Percentiles rank a stretch among this genome's conserved stretches.
Evolutionary conservation across 352 stramenopile genomes (phyloP).

Genomic region (Globisporangium abappressorium): DNA sequence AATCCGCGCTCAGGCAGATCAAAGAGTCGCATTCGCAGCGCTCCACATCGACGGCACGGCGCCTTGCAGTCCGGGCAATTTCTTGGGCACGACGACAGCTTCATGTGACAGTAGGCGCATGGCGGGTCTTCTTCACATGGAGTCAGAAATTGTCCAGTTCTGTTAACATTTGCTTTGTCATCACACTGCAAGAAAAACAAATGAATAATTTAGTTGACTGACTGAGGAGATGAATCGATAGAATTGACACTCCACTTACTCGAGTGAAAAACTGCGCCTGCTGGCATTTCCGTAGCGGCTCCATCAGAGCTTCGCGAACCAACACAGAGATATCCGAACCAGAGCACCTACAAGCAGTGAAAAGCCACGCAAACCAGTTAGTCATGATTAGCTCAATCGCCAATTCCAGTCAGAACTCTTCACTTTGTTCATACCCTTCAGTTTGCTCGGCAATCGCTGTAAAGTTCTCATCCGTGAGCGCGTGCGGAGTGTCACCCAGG

Average conservation of each 20-base stretch:
- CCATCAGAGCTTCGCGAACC: constrained; percentile 97
- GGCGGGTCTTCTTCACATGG: constrained; percentile 81
- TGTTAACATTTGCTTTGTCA: constrained; percentile 57
- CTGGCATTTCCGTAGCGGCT: constrained; percentile 96
- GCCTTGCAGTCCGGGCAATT: constrained; percentile 71
- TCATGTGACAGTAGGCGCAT: constrained; percentile 89
- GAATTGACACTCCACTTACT: constrained; percentile 26
- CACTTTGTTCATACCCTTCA: constrained; percentile 74
- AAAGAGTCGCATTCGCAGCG: constrained; percentile 83
- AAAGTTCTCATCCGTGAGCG: constrained; percentile 93
- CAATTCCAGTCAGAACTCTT: background rate
- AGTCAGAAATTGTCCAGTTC: constrained; percentile 71
- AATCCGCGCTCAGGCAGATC: constrained; percentile 80
- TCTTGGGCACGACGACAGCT: constrained; percentile 68
- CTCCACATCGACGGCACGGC: constrained; percentile 67
- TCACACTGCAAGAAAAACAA: constrained; percentile 50
- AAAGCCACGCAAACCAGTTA: background rate
- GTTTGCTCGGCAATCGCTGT: constrained; percentile 90
- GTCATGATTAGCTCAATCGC: background rate
- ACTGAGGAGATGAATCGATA: background rate
- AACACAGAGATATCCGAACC: constrained; percentile 97
- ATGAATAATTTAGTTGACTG: background rate
- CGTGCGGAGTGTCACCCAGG: constrained; percentile 95
- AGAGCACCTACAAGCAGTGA: constrained; percentile 52
- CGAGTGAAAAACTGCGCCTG: constrained; percentile 92